Evolutionary conservation across 805 yeast species (phyloP).

Genomic region (Barnettozyma populi): DNA sequence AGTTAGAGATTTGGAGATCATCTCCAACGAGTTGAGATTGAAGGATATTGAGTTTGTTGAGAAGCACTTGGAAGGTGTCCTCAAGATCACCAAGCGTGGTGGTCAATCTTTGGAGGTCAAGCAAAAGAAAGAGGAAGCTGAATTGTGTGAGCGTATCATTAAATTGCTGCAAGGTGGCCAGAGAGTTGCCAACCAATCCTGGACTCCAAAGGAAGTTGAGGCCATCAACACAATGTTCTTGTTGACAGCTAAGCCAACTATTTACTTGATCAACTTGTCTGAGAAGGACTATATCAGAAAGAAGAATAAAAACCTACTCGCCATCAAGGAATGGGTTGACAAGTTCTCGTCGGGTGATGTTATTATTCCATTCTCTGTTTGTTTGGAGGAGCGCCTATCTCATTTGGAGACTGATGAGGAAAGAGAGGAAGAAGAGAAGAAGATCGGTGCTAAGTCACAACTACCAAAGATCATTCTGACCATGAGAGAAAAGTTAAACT

Average conservation of each 20-base stretch:
- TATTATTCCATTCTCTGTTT: slow-evolving; percentile 90
- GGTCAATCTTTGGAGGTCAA: slow-evolving; percentile 88
- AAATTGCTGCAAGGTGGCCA: slow-evolving; percentile 75
- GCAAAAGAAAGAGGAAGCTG: slow-evolving; percentile 80
- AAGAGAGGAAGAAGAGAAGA: slow-evolving; percentile 70
- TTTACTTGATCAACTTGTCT: slow-evolving; percentile 84
- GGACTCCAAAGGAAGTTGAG: slow-evolving; percentile 92
- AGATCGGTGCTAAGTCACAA: slow-evolving; percentile 67
- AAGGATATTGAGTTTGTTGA: slow-evolving; percentile 94
- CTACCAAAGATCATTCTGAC: slow-evolving; percentile 80
- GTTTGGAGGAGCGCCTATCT: slow-evolving; percentile 87
- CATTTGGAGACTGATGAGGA: slow-evolving; percentile 81
- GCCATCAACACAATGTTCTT: slow-evolving; percentile 79
- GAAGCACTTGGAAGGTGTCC: slow-evolving; percentile 73
- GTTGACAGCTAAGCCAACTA: slow-evolving; percentile 92
- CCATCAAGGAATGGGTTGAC: slow-evolving; percentile 89
- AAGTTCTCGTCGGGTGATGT: slow-evolving; percentile 81
- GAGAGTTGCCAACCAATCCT: slow-evolving; percentile 79
- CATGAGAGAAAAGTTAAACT: slow-evolving; percentile 81
- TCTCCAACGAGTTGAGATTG: slow-evolving; percentile 84
- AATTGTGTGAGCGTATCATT: slow-evolving; percentile 67
- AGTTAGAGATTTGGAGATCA: slow-evolving; percentile 87
- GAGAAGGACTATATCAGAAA: slow-evolving; percentile 84
- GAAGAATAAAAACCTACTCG: slow-evolving; percentile 79
- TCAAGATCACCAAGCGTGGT: slow-evolving; percentile 78